phyloP scores from a whole-genome alignment of 2,329 filamentous ascomycete genomes.

The Pestalotiopsis fici region DNA sequence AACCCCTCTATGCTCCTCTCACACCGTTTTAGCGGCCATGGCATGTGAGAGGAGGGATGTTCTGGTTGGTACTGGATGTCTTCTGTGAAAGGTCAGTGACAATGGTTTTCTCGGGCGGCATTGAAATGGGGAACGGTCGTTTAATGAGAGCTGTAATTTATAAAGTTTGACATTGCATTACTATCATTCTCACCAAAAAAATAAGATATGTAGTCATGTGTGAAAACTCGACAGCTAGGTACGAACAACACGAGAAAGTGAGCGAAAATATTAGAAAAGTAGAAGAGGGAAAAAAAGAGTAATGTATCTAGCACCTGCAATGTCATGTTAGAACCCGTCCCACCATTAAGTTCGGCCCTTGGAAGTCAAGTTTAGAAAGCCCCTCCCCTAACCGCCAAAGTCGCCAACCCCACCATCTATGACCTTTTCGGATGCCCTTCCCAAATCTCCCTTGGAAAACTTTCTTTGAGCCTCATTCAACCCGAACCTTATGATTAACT shows the following conservation, averaged over 20 bases:
- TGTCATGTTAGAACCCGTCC: neutral
- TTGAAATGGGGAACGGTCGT: neutral
- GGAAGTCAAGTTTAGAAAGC: neutral
- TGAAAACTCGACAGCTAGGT: no score
- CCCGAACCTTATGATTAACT: neutral
- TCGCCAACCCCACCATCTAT: conserved; percentile 3
- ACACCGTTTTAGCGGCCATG: neutral
- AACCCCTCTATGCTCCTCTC: neutral
- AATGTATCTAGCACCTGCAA: neutral
- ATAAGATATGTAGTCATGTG: no score
- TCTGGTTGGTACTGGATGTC: neutral
- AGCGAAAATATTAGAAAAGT: neutral
- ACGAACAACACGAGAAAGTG: no score
- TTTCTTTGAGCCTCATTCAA: conserved; percentile 3
- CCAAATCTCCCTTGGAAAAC: neutral
- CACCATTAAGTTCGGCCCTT: neutral
- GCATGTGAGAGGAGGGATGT: neutral
- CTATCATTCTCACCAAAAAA: no score
- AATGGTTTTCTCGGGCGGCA: neutral
- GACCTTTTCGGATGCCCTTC: neutral
- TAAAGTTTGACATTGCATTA: no score
- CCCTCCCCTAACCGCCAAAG: conserved; percentile 1
- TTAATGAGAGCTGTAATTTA: no score
- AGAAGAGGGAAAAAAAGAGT: neutral
- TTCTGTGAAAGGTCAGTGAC: neutral